Evolutionary conservation across 2,329 filamentous ascomycete genomes (phyloP), one percentile per base, ranked within the genome.

Genomic region (Davidsoniella virescens): DNA sequence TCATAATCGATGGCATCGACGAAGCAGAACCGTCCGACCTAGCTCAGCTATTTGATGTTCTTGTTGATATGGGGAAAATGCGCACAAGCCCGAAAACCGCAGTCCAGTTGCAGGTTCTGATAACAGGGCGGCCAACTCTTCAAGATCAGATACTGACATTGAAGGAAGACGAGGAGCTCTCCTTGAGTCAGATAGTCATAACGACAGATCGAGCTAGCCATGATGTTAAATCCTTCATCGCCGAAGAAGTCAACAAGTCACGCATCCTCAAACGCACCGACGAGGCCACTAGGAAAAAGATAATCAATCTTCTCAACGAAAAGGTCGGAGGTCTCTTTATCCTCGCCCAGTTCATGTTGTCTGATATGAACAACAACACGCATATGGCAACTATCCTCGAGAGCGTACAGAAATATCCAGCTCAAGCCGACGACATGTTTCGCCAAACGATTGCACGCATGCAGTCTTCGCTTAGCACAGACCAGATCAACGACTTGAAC

Each of bases 341-440:
- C 17, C 62, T 70, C 43, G 70, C 69, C 44, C 67, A 70, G 50
- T 66, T 71, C 42, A 72, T 72, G 69, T 51, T 75, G 2, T 67
- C 67, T 4, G 71, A 75, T 45, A 59, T 72, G 2, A 65, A 63
- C 18, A 65, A 66, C 29, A 65, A 71, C 51, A 61, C 64, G 2
- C 69, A 70, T 41, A 66, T 68, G 0, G 62, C 64, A 5, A 67
- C 67, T 0, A 72, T 65, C 1, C 63, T 67, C 4, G 63, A 68
- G 17, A 66, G 66, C 40, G 57, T 76, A 0, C 60, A 65, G 17
- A 60, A 62, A 0, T 72, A 71, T 38, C 69, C 69, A 8, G 65
- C 62, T 29, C 63, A 67, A 54, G 66, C 66, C 37, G 65, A 68
- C 49, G 68, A 67, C 6, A 66, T 68, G 54, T 59, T 71, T 12